These are phyloP conservation scores for Orbilia quercus DNA, from an alignment of 2,329 filamentous ascomycete species.

Conservation along the genomic window DNA sequence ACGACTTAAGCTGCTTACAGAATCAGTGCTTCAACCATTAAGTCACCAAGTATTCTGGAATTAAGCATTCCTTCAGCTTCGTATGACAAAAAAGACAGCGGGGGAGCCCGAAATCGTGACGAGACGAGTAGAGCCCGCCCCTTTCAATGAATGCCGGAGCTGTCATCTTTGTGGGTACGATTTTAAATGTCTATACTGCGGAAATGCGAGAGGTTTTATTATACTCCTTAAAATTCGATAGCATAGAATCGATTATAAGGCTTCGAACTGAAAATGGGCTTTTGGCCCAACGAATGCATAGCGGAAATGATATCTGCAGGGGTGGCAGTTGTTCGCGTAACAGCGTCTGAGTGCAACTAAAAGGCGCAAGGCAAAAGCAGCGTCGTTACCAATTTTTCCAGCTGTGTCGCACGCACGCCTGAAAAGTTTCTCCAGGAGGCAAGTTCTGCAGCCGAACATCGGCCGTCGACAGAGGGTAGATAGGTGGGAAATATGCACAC, in stretches of 20 bases:
- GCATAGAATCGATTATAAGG: slow-evolving; percentile 26
- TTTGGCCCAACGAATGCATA: slow-evolving; percentile 7
- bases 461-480: slow-evolving; percentile 18
- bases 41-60: no score
- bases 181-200: background rate
- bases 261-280: background rate
- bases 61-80: background rate
- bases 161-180: background rate
- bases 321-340: slow-evolving; percentile 31
- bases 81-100: background rate
- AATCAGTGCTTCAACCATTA: background rate
- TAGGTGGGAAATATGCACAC: slow-evolving; percentile 4
- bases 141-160: background rate
- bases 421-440: slow-evolving; percentile 1
- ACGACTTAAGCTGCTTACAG: background rate
- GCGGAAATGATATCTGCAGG: slow-evolving; percentile 46
- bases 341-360: slow-evolving; percentile 1
- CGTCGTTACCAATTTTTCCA: slow-evolving; percentile 12
- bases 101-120: background rate
- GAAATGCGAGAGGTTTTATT: background rate
- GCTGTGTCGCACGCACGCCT: slow-evolving; percentile 9
- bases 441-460: background rate
- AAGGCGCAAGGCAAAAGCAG: slow-evolving; percentile 16
- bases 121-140: background rate
- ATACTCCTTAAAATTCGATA: slow-evolving; percentile 32